Evolutionary conservation across 441 rosid genomes (phyloP).

Genomic region (Bocquillonia castaneifolia): DNA sequence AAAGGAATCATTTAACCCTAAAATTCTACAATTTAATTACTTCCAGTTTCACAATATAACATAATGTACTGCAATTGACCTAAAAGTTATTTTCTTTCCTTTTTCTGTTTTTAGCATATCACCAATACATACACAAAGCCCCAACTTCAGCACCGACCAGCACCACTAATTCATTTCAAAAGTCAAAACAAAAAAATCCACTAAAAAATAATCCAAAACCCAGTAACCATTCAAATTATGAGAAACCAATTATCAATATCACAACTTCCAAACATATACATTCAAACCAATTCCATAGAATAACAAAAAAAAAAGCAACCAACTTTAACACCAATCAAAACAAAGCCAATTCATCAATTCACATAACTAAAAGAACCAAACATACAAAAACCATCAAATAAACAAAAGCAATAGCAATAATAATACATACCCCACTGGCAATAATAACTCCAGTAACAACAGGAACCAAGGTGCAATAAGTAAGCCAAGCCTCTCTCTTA

Average conservation of each 20-base stretch:
- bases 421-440: slow-evolving; percentile 67
- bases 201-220: not conserved
- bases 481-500: slow-evolving; percentile 87
- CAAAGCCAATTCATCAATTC: slow-evolving; percentile 8
- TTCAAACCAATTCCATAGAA: not conserved
- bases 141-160: not conserved
- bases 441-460: slow-evolving; percentile 85
- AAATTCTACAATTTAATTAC: not conserved
- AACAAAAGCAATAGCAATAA: not conserved
- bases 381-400: not conserved
- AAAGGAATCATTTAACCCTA: not conserved
- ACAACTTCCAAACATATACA: not conserved
- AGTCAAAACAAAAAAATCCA: slow-evolving; percentile 1
- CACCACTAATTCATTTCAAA: not conserved
- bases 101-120: no score
- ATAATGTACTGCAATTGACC: not conserved
- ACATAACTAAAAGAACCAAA: not conserved
- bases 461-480: slow-evolving; percentile 72
- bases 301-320: not conserved
- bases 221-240: not conserved
- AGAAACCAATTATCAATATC: not conserved
- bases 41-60: not conserved
- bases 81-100: not conserved
- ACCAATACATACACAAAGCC: not conserved
- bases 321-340: not conserved